Evolutionary conservation across 139 green algal genomes (phyloP).

Genomic region (Dunaliella primolecta): DNA sequence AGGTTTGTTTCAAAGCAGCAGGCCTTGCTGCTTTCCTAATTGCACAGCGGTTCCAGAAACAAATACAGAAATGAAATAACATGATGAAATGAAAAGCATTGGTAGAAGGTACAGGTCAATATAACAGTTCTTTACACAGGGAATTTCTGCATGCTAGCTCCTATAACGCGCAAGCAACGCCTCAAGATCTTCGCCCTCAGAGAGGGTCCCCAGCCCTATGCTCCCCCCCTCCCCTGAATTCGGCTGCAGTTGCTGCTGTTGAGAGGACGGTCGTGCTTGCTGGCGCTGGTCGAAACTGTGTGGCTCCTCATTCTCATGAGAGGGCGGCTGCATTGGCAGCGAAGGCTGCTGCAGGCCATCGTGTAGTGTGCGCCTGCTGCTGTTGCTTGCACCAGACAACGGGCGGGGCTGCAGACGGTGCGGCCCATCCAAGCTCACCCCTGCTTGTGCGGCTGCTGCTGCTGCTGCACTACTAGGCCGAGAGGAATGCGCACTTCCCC

Average conservation of each 20-base stretch:
- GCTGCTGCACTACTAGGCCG: neutral
- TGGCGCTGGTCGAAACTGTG: no score
- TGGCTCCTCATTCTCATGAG: no score
- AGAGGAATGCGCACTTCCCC: neutral
- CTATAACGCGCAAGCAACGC: conserved; percentile 17
- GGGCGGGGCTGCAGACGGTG: neutral
- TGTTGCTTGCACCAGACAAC: neutral
- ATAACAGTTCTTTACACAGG: no score
- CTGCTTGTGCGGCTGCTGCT: neutral
- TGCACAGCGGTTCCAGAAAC: no score
- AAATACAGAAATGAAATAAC: no score
- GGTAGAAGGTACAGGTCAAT: no score
- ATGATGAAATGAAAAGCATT: no score
- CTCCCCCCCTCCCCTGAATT: neutral
- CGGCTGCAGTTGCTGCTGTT: neutral
- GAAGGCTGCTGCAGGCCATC: neutral
- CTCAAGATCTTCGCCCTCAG: conserved; percentile 21
- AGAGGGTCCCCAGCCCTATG: neutral
- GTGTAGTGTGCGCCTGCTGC: neutral
- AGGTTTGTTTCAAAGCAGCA: no score
- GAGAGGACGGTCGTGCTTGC: neutral
- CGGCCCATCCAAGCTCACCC: neutral
- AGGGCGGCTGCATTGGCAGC: no score
- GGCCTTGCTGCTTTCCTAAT: no score
- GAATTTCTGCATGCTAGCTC: no score